Conservation (phyloP, 2,329 filamentous ascomycete species). For the Aureobasidium melanogenum region DNA sequence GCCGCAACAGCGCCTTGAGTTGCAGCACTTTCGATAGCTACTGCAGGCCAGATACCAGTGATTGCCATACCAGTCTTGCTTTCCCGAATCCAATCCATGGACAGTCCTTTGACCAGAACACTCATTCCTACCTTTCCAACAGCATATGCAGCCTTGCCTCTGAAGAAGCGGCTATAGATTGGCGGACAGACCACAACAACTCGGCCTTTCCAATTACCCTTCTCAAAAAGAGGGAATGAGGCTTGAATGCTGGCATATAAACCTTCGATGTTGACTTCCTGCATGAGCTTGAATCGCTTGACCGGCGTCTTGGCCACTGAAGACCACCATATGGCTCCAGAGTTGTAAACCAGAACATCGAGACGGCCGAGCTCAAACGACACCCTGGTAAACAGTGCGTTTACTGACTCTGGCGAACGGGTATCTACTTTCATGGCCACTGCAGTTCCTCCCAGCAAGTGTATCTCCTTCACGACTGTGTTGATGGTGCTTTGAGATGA, state of each 20-base stretch:
- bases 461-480: constrained; percentile 70
- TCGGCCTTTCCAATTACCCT: constrained; percentile 42
- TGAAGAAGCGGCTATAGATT: constrained; percentile 77
- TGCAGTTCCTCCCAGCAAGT: constrained; percentile 53
- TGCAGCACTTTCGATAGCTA: constrained; percentile 66
- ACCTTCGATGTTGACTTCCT: constrained; percentile 64
- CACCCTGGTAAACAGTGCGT: not conserved
- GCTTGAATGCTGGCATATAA: constrained; percentile 66
- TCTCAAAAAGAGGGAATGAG: constrained; percentile 55
- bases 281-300: constrained; percentile 53
- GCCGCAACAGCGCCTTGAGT: constrained; percentile 45
- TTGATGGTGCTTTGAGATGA: constrained; percentile 66
- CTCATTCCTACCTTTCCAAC: constrained; percentile 72
- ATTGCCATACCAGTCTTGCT: constrained; percentile 61
- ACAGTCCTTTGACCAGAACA: constrained; percentile 69
- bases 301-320: constrained; percentile 59
- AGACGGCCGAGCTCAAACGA: constrained; percentile 39
- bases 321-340: constrained; percentile 79
- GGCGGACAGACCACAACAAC: constrained; percentile 75
- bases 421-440: constrained; percentile 58
- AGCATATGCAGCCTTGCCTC: constrained; percentile 79
- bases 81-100: constrained; percentile 69
- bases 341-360: constrained; percentile 73
- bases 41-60: constrained; percentile 74
- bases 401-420: not conserved